Evolutionary conservation across 441 rosid genomes (phyloP), one percentile per base, ranked within the genome.

Genomic region (Melastoma candidum): DNA sequence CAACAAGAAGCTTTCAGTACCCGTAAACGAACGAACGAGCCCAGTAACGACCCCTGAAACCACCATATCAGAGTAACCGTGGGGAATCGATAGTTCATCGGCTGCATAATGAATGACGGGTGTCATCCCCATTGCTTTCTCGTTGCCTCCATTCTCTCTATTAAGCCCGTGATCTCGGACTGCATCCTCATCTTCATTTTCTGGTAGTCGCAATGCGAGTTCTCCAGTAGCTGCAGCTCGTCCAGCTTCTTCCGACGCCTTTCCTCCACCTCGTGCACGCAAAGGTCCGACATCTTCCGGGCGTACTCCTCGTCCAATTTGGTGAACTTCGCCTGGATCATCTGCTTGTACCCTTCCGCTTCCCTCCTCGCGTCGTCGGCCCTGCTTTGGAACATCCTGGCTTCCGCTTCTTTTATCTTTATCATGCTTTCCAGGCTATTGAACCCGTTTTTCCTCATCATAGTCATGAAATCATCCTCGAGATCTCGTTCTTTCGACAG

Each of bases 161-260:
- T 6, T 8, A 32, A 32, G 1, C 41, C 92, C 52, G 84, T 79
- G 68, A 93, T 93, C 71, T 93, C 96, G 48, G 72, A 74, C 75
- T 84, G 97, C 98, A 93, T 93, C 70, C 97, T 83, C 69, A 77
- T 58, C 80, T 89, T 93, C 97, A 93, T 88, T 41, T 83, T 81
- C 72, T 67, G 79, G 72, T 93, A 89, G 64, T 89, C 97, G 27
- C 83, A 81, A 12, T 84, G 96, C 0, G 96, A 76, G 63, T 73
- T 74, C 68, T 93, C 95, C 63, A 89, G 68, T 46, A 58, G 77
- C 75, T 89, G 86, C 43, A 93, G 71, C 67, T 93, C 96, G 12
- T 86, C 96, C 41, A 78, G 66, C 69, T 82, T 86, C 71, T 74
- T 78, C 77, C 80, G 76, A 49, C 87, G 78, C 59, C 75, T 81